Evolutionary conservation across 2,329 filamentous ascomycete species (phyloP), one percentile per base, ranked within the genome.

Genomic region (Magnaporthiopsis rhizophila): DNA sequence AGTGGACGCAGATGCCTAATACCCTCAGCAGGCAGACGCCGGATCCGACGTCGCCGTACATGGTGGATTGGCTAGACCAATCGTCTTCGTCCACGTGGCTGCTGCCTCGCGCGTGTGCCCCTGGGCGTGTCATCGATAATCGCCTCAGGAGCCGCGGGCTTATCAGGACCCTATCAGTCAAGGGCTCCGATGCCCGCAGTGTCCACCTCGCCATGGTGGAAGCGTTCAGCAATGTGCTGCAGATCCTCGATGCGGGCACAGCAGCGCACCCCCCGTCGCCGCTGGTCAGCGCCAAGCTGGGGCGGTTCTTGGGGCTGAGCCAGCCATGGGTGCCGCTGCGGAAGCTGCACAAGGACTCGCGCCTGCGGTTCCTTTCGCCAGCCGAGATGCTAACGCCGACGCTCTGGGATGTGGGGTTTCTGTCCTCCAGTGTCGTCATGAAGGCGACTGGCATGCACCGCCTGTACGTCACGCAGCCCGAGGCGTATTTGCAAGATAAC

Each of bases 91-190:
- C 80, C 21, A 85, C 86, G 26, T 89, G 88, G 84, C 77, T 92
- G 28, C 79, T 87, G 58, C 86, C 89, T 1, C 87, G 86, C 69
- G 90, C 89, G 1, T 92, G 86, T 71, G 82, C 83, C 3, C 80
- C 83, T 3, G 83, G 83, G 45, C 85, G 86, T 60, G 74, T 84
- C 18, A 82, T 90, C 50, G 89, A 90, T 70, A 82, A 86, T 73
- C 82, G 90, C n/a, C 80, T 94, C n/a, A 83, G 82, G 66, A 93
- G 90, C 71, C 84, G 90, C 64, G 90, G 90, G 0, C 79, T 93
- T 12, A 82, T 93, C 57, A 86, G 85, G 69, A 85, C 80, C 1
- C 78, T 92, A 26, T 79, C 80, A 0, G 78, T 93, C 38, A 82
- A 79, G 56, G 83, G 86, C 0, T 78, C 85, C 0, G 88, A 89